Conservation (phyloP, 106 monocot genomes). For the Dactylorhiza incarnata region DNA sequence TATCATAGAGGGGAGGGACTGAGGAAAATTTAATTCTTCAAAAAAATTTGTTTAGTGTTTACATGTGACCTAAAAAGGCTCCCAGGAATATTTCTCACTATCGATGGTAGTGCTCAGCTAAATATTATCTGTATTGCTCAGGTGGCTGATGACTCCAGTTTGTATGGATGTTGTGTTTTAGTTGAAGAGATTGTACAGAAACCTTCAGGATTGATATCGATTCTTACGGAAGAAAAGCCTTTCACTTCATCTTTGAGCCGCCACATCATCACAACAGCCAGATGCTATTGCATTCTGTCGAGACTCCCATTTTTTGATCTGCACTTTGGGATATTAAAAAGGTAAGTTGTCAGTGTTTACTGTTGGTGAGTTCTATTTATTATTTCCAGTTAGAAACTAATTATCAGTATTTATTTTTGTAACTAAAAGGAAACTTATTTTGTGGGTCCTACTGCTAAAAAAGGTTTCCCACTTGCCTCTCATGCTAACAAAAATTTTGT, state of each 20-base stretch:
- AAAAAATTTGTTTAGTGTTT: not conserved
- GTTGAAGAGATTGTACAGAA: constrained; percentile 95
- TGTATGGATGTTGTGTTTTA: constrained; percentile 94
- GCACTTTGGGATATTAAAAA: constrained; percentile 88
- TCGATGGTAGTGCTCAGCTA: not conserved
- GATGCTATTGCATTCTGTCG: constrained; percentile 96
- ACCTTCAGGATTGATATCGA: constrained; percentile 80
- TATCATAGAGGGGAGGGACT: not conserved
- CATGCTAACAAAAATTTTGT: too few species aligned
- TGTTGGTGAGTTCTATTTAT: not conserved
- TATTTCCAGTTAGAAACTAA: not conserved
- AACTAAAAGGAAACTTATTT: not conserved
- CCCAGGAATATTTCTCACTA: not conserved
- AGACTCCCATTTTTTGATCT: constrained; percentile 95
- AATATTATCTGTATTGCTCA: constrained; percentile 23
- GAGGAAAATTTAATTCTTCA: not conserved
- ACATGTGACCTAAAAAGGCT: not conserved
- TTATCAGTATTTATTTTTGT: not conserved
- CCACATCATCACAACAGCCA: constrained; percentile 71
- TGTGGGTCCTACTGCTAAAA: not conserved
- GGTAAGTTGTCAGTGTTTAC: constrained; percentile 27
- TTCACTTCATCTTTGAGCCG: constrained; percentile 42
- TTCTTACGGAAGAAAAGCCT: constrained; percentile 50
- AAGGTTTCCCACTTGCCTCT: not conserved
- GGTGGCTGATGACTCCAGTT: constrained; percentile 90